phyloP scores from a whole-genome alignment of 805 yeast genomes.

The Ogataea parapolymorpha region DNA sequence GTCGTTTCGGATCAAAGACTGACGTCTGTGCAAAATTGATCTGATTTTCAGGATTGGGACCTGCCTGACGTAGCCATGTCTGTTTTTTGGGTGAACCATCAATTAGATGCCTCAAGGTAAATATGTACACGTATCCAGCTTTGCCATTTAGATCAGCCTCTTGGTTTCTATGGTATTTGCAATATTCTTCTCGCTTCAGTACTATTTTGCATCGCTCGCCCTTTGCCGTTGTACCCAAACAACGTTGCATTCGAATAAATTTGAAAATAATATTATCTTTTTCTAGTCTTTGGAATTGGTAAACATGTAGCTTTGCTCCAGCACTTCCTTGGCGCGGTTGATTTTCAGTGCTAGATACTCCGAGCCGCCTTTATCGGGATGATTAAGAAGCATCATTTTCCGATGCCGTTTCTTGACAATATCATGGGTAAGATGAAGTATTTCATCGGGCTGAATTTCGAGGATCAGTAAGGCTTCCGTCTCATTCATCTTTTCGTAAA shows the following conservation, averaged over 20 bases:
- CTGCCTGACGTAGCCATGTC: constrained; percentile 39
- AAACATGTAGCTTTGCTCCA: constrained; percentile 59
- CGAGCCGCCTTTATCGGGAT: constrained; percentile 89
- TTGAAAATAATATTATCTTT: constrained; percentile 6
- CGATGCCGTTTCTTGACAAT: constrained; percentile 70
- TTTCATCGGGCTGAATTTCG: constrained; percentile 54
- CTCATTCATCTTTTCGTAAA: constrained; percentile 62
- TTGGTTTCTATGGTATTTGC: constrained; percentile 36
- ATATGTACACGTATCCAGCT: constrained; percentile 47
- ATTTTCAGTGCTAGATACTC: constrained; percentile 79
- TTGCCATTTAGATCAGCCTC: constrained; percentile 10
- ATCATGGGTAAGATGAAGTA: constrained; percentile 44
- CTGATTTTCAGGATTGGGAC: constrained; percentile 18
- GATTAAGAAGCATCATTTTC: constrained; percentile 73
- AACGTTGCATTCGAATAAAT: constrained; percentile 28
- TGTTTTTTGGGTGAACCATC: constrained; percentile 24
- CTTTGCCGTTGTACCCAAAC: constrained; percentile 41
- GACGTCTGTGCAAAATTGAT: constrained; percentile 29
- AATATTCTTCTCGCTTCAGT: constrained; percentile 22
- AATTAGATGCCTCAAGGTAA: constrained; percentile 43
- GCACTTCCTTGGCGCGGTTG: constrained; percentile 78
- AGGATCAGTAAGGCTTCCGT: constrained; percentile 66
- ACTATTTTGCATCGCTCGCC: constrained; percentile 39
- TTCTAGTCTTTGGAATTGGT: constrained; percentile 18
- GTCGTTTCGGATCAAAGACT: constrained; percentile 36